Base-by-base conservation (phyloP, 352 stramenopile genomes). In the Paralagenidium karlingii region DNA sequence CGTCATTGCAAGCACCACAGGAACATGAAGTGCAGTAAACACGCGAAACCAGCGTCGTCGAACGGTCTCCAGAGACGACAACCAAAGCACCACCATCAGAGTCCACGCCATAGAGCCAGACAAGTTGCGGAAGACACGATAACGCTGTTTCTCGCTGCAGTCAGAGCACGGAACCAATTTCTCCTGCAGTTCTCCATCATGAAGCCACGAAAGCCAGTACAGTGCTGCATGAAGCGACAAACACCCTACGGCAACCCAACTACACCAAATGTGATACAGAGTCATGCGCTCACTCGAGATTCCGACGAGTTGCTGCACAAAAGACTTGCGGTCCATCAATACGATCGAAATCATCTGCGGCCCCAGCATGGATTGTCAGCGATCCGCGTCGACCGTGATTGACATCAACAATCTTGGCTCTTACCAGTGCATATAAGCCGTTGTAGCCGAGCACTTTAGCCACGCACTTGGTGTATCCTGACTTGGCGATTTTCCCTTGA, bases 401-500 rank as follows among this genome's bases (percentile, higher is more conserved):
- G 2, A 46, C 1, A 40, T 33, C 6, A 18, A 8, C 10, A 47
- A 3, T 13, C 29, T 3, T 10, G 31, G 8, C 12, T 27, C 45
- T 16, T 29, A 56, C 42, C 44, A 75, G 47, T 3, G 58, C 43
- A 21, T 75, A 77, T 7, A 77, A 55, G 8, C 63, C 74, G 44
- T 84, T 87, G 66, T 82, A 81, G 24, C 74, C 74, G 11, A 84
- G 58, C 0, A 63, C 56, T n/a, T 66, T 53, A 3, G 51, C 66
- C 12, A 57, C 55, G n/a, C 70, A 68, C 18, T 64, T 49, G 21
- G 79, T 21, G 36, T 65, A 45, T 2, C 69, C 69, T 13, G 56
- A 42, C 52, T 80, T 83, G 4, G 68, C 65, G 30, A 87, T 41
- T 53, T 84, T 84, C 7, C 69, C 74, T n/a, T n/a, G n/a, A n/a